Conservation (phyloP, 441 rosid species). For the Brassica hybrid region DNA sequence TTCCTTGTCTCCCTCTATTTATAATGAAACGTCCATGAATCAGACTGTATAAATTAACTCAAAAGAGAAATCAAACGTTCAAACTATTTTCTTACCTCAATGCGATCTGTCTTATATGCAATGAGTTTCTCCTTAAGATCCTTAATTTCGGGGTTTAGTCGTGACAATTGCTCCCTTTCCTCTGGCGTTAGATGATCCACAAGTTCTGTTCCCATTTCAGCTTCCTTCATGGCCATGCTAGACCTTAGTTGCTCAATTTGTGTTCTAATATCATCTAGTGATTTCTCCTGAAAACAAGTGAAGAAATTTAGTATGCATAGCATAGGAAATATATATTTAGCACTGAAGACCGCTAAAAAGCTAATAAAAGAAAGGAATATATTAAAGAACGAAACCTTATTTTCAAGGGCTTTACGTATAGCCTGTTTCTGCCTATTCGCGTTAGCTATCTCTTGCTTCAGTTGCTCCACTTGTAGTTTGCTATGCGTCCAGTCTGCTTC, state of each 20-base stretch:
- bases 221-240: conserved; percentile 76
- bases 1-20: conserved; percentile 89
- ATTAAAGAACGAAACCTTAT: conserved; percentile 61
- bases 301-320: conserved; percentile 29
- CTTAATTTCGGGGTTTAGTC: conserved; percentile 84
- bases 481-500: conserved; percentile 86
- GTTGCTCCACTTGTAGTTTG: conserved; percentile 80
- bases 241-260: conserved; percentile 88
- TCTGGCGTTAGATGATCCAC: conserved; percentile 92
- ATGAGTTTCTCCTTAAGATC: conserved; percentile 76
- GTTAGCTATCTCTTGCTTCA: conserved; percentile 82
- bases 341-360: conserved; percentile 15
- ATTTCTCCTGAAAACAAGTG: conserved; percentile 67
- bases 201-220: conserved; percentile 97
- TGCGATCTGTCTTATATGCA: conserved; percentile 77
- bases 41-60: conserved; percentile 5
- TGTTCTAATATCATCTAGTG: conserved; percentile 71
- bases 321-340: conserved; percentile 21
- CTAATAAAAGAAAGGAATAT: conserved; percentile 20
- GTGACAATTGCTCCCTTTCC: conserved; percentile 75
- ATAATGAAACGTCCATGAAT: conserved; percentile 29
- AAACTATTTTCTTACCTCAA: conserved; percentile 67
- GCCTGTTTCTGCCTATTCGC: conserved; percentile 77
- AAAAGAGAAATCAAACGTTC: conserved; percentile 30
- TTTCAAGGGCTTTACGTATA: conserved; percentile 78